Conservation (phyloP, 306 rosid genomes). For the Mucuna pruriens region DNA sequence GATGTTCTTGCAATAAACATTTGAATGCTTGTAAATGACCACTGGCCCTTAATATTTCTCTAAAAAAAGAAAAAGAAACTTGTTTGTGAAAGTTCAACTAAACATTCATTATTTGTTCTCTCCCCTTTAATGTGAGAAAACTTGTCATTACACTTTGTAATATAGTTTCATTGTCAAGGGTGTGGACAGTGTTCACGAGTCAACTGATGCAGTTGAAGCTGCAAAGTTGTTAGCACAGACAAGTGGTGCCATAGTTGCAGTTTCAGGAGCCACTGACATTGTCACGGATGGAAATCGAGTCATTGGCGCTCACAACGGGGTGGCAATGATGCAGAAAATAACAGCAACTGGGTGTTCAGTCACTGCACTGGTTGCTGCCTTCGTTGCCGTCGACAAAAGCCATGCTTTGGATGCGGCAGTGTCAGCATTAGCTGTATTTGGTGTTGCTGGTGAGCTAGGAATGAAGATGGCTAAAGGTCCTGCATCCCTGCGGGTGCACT, state of each 20-base stretch:
- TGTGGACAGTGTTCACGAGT: constrained; percentile 73
- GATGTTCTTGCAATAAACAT: not conserved
- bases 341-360: constrained; percentile 95
- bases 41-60: not conserved
- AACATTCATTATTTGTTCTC: not conserved
- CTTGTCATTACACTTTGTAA: constrained; percentile 27
- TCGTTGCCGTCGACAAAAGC: constrained; percentile 73
- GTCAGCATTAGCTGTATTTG: constrained; percentile 70
- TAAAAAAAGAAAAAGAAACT: not conserved
- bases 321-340: constrained; percentile 83
- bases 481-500: constrained; percentile 79
- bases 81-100: not conserved
- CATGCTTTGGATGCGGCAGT: constrained; percentile 73
- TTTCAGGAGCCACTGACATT: constrained; percentile 84
- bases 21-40: not conserved
- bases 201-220: constrained; percentile 82
- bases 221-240: constrained; percentile 74
- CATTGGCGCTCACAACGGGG: constrained; percentile 87
- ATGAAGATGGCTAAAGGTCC: constrained; percentile 83
- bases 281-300: constrained; percentile 80
- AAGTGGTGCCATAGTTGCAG: constrained; percentile 82
- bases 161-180: constrained; percentile 58
- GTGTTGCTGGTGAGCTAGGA: constrained; percentile 83
- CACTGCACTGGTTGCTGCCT: constrained; percentile 86
- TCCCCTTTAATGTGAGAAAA: not conserved